Base-by-base conservation (phyloP, 805 yeast genomes). In the Wickerhamomyces bisporus region DNA sequence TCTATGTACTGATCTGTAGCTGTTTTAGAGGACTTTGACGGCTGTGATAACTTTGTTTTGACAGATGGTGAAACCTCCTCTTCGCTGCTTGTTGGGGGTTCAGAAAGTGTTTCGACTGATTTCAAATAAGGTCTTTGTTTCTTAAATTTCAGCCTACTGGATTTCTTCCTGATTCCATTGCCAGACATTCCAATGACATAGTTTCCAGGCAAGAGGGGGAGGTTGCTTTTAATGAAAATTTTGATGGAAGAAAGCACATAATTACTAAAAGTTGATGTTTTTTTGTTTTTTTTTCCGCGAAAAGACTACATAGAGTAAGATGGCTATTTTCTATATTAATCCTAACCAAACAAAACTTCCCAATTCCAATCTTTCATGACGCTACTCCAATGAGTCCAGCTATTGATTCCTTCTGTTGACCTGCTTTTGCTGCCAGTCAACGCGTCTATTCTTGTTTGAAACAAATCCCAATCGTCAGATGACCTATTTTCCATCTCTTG, bases 281-380 rank as follows among this genome's bases (percentile, higher is more conserved):
- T n/a, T n/a, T n/a, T n/a, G n/a, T 26, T 26, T 26, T 14, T n/a
- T 6, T 6, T 27, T 27, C 16, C 30, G 30, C 24, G 24, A 21
- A 10, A 21, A 21, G 10, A 21, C 10, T 17, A 7, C 6, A 25
- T n/a, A n/a, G n/a, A n/a, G n/a, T n/a, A n/a, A n/a, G n/a, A n/a
- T n/a, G n/a, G n/a, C n/a, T n/a, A n/a, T n/a, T n/a, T n/a, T n/a
- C n/a, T n/a, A n/a, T n/a, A n/a, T n/a, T n/a, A n/a, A n/a, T n/a
- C n/a, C 20, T 32, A 51, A 3, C 56, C 86, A 35, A 81, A 61
- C 26, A 80, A 55, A 9, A 81, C 81, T 52, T 81, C 86, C 85
- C 86, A 79, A 1, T 79, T 78, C 86, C 87, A 80, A 45, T 81
- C 86, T 48, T 73, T 71, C 86, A 81, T 81, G 13, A 81, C 77